Conservation (phyloP, 108 stramenopile genomes). For the Skeletonema menzelii region DNA sequence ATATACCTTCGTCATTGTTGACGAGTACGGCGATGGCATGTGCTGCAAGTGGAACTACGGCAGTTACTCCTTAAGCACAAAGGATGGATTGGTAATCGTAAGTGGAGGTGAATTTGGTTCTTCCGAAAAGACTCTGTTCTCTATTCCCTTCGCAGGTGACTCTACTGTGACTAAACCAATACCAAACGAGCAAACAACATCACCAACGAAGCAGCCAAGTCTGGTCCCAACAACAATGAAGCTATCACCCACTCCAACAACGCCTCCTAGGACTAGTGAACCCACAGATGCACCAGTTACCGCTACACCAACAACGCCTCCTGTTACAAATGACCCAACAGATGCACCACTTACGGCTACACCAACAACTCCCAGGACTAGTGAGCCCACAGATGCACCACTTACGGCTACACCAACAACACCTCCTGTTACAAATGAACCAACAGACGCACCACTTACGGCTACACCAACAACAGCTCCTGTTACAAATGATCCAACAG, state of each 20-base stretch:
- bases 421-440: background rate
- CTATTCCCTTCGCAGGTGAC: background rate
- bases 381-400: background rate
- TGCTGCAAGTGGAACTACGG: slow-evolving; percentile 16
- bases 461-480: background rate
- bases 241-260: background rate
- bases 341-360: background rate
- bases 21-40: slow-evolving; percentile 18
- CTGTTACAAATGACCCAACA: background rate
- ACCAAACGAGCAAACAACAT: background rate
- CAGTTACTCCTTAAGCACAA: background rate
- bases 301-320: no score
- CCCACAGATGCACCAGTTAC: background rate
- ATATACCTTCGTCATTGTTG: slow-evolving; percentile 11
- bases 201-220: background rate
- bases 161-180: background rate
- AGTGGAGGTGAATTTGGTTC: slow-evolving; percentile 12
- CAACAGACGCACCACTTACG: background rate
- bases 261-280: background rate
- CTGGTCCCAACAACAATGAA: background rate
- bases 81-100: background rate
- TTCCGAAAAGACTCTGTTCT: background rate
- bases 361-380: background rate
- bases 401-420: background rate
- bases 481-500: background rate